A percentile compares a stretch with the other conserved stretches of the same genome.
Evolutionary conservation across 1,139 yeast genomes (phyloP).

Genomic region (Candida freyschussii): DNA sequence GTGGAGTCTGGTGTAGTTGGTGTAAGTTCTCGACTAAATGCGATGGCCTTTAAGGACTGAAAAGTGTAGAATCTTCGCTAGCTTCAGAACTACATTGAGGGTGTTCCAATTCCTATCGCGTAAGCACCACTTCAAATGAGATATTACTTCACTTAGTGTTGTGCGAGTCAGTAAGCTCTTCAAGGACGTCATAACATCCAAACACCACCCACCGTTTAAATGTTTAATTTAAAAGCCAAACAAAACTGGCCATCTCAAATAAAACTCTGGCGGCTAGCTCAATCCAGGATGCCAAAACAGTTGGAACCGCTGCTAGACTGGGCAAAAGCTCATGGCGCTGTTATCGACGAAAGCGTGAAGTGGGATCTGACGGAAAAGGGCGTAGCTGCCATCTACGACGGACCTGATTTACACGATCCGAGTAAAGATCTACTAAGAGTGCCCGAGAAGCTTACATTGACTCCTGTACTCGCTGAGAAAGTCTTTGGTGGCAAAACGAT

Average conservation of each 20-base stretch:
- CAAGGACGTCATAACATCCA: constrained; percentile 1
- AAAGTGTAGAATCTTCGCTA: too few species aligned
- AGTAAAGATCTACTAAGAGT: constrained; percentile 28
- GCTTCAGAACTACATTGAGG: too few species aligned
- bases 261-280: constrained; percentile 1
- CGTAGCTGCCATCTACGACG: constrained; percentile 35
- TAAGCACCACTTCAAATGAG: too few species aligned
- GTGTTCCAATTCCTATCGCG: too few species aligned
- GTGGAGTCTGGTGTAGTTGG: too few species aligned
- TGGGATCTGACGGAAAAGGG: constrained; percentile 32
- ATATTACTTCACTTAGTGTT: too few species aligned
- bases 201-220: background rate
- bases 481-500: constrained; percentile 31
- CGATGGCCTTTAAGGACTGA: too few species aligned
- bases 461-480: constrained; percentile 39
- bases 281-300: constrained; percentile 5
- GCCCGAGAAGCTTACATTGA: constrained; percentile 38
- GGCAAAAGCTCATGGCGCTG: constrained; percentile 48
- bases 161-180: too few species aligned
- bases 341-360: constrained; percentile 31
- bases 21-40: too few species aligned
- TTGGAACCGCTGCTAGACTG: constrained; percentile 37
- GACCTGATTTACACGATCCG: constrained; percentile 4
- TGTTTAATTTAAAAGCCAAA: too few species aligned
- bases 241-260: background rate